phyloP scores from a whole-genome alignment of 768 basidiomycete genomes.

The Mrakia hoshinonis region DNA sequence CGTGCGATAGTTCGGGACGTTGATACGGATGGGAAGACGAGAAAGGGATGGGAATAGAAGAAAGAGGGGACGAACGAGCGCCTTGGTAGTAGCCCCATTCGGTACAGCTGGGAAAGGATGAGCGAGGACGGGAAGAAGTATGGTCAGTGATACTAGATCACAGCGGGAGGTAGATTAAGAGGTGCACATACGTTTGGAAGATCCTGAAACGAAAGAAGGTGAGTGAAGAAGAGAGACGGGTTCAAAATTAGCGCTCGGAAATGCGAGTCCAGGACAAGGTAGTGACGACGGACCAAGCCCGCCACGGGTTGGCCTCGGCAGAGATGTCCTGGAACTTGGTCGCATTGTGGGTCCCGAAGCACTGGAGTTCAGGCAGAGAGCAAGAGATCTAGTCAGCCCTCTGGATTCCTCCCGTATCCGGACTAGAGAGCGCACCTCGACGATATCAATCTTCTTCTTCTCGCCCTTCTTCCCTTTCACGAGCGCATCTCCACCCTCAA shows the following conservation, averaged over 20 bases:
- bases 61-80: too few species aligned
- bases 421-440: constrained; percentile 45
- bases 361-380: constrained; percentile 44
- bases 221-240: not conserved
- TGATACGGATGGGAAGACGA: not conserved
- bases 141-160: not conserved
- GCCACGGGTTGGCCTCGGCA: constrained; percentile 61
- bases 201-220: not conserved
- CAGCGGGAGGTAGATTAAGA: not conserved
- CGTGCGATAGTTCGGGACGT: not conserved
- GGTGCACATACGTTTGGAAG: constrained; percentile 7
- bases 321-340: constrained; percentile 54
- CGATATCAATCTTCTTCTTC: constrained; percentile 40
- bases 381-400: not conserved
- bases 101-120: constrained; percentile 54
- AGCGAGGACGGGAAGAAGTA: not conserved
- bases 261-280: not conserved
- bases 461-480: too few species aligned
- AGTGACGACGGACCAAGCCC: constrained; percentile 52
- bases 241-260: constrained; percentile 49
- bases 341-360: constrained; percentile 77
- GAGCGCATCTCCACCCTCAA: constrained; percentile 26
- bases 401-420: not conserved
- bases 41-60: not conserved
- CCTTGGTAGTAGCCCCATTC: constrained; percentile 90